Evolutionary conservation across 495 filamentous ascomycete species (phyloP).

Genomic region (Alectoria sarmentosa): DNA sequence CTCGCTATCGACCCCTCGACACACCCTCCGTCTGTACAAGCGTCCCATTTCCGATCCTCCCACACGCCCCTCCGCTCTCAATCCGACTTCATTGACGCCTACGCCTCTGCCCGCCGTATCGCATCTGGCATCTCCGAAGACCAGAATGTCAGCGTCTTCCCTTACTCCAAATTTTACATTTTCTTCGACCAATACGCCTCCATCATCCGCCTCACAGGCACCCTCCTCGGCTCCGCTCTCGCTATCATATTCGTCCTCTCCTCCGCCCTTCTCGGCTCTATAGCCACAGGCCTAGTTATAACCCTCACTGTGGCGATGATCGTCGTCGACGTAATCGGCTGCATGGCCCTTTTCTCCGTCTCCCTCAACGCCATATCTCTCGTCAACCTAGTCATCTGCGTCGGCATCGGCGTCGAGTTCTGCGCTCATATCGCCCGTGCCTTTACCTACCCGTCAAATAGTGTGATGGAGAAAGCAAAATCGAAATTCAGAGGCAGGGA

Average conservation of each 20-base stretch:
- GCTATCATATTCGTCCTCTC: slow-evolving; percentile 76
- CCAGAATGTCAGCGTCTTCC: slow-evolving; percentile 75
- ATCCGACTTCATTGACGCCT: slow-evolving; percentile 87
- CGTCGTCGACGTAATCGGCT: slow-evolving; percentile 87
- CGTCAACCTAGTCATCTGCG: slow-evolving; percentile 95
- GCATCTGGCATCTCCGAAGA: slow-evolving; percentile 59
- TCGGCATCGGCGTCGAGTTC: slow-evolving; percentile 94
- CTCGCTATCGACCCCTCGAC: slow-evolving; percentile 68
- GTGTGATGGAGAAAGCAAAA: slow-evolving; percentile 63
- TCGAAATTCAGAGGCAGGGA: slow-evolving; percentile 44
- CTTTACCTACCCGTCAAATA: slow-evolving; percentile 81
- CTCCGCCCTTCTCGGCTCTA: slow-evolving; percentile 71
- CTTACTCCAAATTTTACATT: slow-evolving; percentile 94
- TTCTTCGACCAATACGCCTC: slow-evolving; percentile 96
- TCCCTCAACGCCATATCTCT: slow-evolving; percentile 94
- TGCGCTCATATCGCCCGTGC: slow-evolving; percentile 95
- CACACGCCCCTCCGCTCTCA: slow-evolving; percentile 83
- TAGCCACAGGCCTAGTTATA: slow-evolving; percentile 73
- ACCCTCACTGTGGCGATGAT: slow-evolving; percentile 85
- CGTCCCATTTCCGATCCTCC: slow-evolving; percentile 85
- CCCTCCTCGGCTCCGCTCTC: slow-evolving; percentile 74
- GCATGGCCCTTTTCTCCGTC: slow-evolving; percentile 83
- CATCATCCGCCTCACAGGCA: slow-evolving; percentile 70
- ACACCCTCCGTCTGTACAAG: slow-evolving; percentile 32
- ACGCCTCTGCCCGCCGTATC: slow-evolving; percentile 85